phyloP scores from a whole-genome alignment of 83 land plant species.

The Thuja plicata region DNA sequence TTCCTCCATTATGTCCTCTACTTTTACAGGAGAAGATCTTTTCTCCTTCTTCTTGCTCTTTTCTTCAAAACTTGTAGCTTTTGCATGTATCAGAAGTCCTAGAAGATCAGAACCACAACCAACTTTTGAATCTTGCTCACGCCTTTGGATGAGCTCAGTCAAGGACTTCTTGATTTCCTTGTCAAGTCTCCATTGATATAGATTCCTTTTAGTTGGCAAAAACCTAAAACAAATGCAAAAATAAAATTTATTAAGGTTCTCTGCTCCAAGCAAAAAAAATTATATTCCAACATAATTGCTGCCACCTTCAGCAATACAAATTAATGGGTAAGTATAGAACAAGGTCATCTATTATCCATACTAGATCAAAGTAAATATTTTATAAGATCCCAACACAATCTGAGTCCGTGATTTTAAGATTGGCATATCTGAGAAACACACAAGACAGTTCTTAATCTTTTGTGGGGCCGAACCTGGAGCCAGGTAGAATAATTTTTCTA shows the following conservation, averaged over 20 bases:
- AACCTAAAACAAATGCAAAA: conserved; percentile 28
- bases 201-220: conserved; percentile 53
- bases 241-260: too few species aligned
- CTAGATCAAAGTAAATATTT: not conserved
- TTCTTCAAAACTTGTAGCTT: not conserved
- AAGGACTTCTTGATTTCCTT: conserved; percentile 43
- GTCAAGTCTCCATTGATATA: conserved; percentile 47
- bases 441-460: not conserved
- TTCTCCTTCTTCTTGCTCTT: not conserved
- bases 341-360: not conserved
- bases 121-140: conserved; percentile 14
- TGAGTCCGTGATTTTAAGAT: not conserved
- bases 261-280: not conserved
- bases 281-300: not conserved
- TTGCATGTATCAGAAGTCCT: conserved; percentile 57
- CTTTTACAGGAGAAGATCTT: not conserved
- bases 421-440: not conserved
- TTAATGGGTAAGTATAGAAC: not conserved
- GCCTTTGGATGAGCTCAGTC: conserved; percentile 31
- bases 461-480: conserved; percentile 29
- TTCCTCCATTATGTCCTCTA: conserved; percentile 70
- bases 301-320: not conserved
- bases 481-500: conserved; percentile 54
- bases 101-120: conserved; percentile 39
- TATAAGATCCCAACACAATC: not conserved